These are phyloP conservation scores for Ocimum tenuiflorum DNA, from an alignment of 257 asterid species.

Conservation along the genomic window DNA sequence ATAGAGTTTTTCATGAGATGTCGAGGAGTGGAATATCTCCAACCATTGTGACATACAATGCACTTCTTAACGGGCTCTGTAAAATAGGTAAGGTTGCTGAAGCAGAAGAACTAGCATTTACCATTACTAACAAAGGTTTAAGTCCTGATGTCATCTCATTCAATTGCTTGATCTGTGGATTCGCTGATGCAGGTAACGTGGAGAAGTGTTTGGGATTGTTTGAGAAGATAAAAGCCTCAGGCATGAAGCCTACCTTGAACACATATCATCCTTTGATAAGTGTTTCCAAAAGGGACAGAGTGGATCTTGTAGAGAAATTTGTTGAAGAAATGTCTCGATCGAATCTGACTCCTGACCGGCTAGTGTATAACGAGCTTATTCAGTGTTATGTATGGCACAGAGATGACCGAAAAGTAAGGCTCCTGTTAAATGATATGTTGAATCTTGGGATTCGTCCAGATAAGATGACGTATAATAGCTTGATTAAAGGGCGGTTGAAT, in stretches of 20 bases:
- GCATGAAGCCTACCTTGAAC: slow-evolving; percentile 53
- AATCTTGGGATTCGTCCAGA: slow-evolving; percentile 42
- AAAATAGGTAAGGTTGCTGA: slow-evolving; percentile 47
- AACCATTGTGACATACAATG: slow-evolving; percentile 59
- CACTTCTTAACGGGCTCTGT: slow-evolving; percentile 55
- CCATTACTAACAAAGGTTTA: slow-evolving; percentile 40
- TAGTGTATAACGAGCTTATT: slow-evolving; percentile 58
- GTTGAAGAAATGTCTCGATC: slow-evolving; percentile 45
- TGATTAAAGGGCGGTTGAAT: slow-evolving; percentile 48
- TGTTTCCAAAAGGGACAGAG: slow-evolving; percentile 32
- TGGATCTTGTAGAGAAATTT: slow-evolving; percentile 42
- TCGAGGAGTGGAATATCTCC: slow-evolving; percentile 32
- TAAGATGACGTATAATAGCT: slow-evolving; percentile 58
- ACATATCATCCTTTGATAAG: slow-evolving; percentile 65
- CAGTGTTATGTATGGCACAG: slow-evolving; percentile 43
- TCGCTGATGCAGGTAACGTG: slow-evolving; percentile 38
- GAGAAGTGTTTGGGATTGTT: slow-evolving; percentile 48
- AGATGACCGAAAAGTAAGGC: slow-evolving; percentile 37
- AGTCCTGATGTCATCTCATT: slow-evolving; percentile 65
- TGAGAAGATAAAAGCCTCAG: slow-evolving; percentile 51
- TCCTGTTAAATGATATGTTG: slow-evolving; percentile 44
- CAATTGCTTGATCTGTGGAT: slow-evolving; percentile 61
- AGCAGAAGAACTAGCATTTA: slow-evolving; percentile 55
- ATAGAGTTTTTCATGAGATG: slow-evolving; percentile 47
- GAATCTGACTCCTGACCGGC: slow-evolving; percentile 49